A percentile compares a stretch with the other conserved stretches of the same genome.
Evolutionary conservation across 2,329 filamentous ascomycete genomes (phyloP).

Genomic region (Calonectria montana): DNA sequence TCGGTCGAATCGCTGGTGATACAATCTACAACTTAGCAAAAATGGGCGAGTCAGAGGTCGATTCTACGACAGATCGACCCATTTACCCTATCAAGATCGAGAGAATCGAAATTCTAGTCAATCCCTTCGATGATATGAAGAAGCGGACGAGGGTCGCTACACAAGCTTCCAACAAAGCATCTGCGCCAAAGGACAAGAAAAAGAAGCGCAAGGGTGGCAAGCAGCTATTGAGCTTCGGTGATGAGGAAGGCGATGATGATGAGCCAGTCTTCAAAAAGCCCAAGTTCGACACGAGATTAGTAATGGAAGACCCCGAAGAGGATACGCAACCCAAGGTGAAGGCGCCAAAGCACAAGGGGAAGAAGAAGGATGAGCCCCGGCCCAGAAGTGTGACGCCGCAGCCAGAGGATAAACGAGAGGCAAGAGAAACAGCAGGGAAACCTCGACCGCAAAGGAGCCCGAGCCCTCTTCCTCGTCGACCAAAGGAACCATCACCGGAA

Average conservation of each 20-base stretch:
- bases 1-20: conserved; percentile 90
- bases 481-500: conserved; percentile 37
- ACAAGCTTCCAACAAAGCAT: conserved; percentile 52
- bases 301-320: conserved; percentile 63
- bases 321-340: conserved; percentile 44
- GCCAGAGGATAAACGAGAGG: conserved; percentile 26
- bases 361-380: conserved; percentile 42
- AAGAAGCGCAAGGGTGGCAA: conserved; percentile 82
- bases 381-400: conserved; percentile 29
- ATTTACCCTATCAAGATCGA: conserved; percentile 87
- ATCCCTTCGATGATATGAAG: conserved; percentile 85
- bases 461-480: conserved; percentile 25
- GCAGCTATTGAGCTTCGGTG: conserved; percentile 81
- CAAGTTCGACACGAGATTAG: conserved; percentile 82
- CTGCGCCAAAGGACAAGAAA: conserved; percentile 65
- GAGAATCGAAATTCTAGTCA: conserved; percentile 79
- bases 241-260: conserved; percentile 68
- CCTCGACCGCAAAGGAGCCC: conserved; percentile 25
- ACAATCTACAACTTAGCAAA: conserved; percentile 96
- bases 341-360: conserved; percentile 40
- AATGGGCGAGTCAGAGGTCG: conserved; percentile 89
- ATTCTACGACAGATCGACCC: conserved; percentile 82
- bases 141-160: conserved; percentile 71
- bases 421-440: conserved; percentile 16
- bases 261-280: conserved; percentile 76